Percentiles rank a stretch among this genome's conserved stretches.
Conservation (phyloP, 1,284 basidiomycete genomes). For the Boletus holoroseus region DNA sequence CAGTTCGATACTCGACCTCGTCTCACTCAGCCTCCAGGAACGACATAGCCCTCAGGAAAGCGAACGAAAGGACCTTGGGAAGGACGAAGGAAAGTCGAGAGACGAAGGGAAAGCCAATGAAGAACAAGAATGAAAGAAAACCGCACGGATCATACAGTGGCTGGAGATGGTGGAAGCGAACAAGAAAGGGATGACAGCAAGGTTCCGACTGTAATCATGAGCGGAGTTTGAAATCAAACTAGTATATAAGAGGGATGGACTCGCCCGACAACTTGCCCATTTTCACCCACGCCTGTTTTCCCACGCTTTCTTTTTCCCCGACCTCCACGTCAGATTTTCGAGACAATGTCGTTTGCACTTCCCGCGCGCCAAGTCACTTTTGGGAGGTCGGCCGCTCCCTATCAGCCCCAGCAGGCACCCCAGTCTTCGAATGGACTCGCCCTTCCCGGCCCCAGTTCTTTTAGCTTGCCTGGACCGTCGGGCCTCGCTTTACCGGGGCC, state of each 20-base stretch:
- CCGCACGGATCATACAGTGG: conserved; percentile 13
- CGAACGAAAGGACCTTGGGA: too few relatives aligned
- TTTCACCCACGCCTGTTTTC: conserved; percentile 30
- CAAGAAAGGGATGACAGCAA: conserved; percentile 15
- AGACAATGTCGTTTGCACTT: conserved; percentile 61
- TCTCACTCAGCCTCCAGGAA: background rate
- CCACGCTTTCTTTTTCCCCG: conserved; percentile 26
- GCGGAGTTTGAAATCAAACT: conserved; percentile 29
- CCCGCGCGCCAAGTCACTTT: conserved; percentile 74
- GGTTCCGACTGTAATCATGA: conserved; percentile 20
- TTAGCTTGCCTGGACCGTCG: conserved; percentile 39
- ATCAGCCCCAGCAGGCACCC: conserved; percentile 41
- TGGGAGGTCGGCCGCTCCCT: conserved; percentile 51
- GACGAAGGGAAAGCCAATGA: background rate
- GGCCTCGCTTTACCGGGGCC: conserved; percentile 43
- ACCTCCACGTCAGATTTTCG: conserved; percentile 20
- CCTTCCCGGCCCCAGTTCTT: conserved; percentile 48
- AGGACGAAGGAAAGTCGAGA: background rate
- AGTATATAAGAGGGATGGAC: conserved; percentile 30
- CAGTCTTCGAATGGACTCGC: conserved; percentile 42
- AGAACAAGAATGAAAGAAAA: background rate
- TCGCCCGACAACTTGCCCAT: conserved; percentile 11
- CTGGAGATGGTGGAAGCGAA: conserved; percentile 25
- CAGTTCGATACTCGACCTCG: background rate
- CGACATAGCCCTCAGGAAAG: background rate